Evolutionary conservation across 140 eudicot genomes (phyloP), one percentile per base, ranked within the genome.

Genomic region (Oenanthe javanica): DNA sequence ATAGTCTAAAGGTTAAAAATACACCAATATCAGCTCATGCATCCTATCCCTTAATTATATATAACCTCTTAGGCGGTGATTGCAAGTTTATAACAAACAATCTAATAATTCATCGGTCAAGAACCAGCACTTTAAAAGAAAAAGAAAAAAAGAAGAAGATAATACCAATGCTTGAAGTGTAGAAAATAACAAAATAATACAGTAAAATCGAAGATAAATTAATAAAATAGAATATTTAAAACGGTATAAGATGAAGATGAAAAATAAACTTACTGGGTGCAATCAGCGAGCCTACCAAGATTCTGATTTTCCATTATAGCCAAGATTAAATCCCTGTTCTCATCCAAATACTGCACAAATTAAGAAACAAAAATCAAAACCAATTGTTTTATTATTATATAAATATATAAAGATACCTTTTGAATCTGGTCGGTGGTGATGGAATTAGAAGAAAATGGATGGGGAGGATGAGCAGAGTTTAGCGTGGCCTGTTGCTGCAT

Each of bases 231-330:
- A 36, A 36, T 36, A 36, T 36, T 36, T 36, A 36, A 36, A 36
- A 36, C 2, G 2, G 40, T 36, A 36, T 36, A 36, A 36, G 40
- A 36, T 36, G 73, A 4, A 5, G n/a, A 6, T 25, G 15, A 25
- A 13, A 13, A 27, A 27, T 5, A 84, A 36, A 93, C 98, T 90
- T 87, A 94, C 98, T 91, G 97, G 75, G 94, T 96, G 73, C 94
- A 88, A 77, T 94, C 98, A 15, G 88, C 86, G 31, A 87, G 81
- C 83, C 90, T 94, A 23, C 98, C 98, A 75, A 86, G 89, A 78
- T 91, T 94, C 82, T 94, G 97, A 84, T 86, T 84, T 47, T 94
- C 98, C 90, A 94, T 79, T 78, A 94, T 94, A n/a, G 98, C 98
- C 92, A 91, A 31, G 42, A 94, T 94, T 90, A 94, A 80, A 79